These are phyloP conservation scores for Hypholoma sublateritium DNA, from an alignment of 768 basidiomycete species.

Conservation along the genomic window DNA sequence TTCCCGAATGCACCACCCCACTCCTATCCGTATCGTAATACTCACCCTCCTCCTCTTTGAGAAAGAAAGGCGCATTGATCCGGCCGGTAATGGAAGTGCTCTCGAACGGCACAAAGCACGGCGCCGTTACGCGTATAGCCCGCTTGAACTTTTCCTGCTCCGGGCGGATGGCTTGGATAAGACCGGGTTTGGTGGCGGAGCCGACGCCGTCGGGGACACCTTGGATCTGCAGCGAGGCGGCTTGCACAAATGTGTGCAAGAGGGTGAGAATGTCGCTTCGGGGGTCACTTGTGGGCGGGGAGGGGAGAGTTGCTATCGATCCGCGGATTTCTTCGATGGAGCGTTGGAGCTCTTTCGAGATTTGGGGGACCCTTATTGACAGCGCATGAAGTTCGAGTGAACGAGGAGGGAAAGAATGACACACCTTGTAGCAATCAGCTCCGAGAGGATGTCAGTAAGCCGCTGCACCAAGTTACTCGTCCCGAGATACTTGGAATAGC, in stretches of 20 bases:
- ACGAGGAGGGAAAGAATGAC: not conserved
- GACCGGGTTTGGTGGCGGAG: constrained; percentile 29
- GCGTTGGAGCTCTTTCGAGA: constrained; percentile 55
- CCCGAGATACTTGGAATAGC: constrained; percentile 52
- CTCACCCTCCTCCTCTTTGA: constrained; percentile 32
- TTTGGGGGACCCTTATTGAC: constrained; percentile 54
- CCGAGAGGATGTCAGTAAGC: constrained; percentile 59
- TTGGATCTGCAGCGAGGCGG: constrained; percentile 46
- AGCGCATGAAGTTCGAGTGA: constrained; percentile 32
- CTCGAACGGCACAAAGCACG: constrained; percentile 47
- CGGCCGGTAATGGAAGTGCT: not conserved
- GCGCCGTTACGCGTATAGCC: constrained; percentile 34
- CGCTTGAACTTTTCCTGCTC: constrained; percentile 45
- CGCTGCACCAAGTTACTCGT: constrained; percentile 56
- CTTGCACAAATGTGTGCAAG: constrained; percentile 45
- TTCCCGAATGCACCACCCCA: not conserved
- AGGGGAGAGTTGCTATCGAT: constrained; percentile 37
- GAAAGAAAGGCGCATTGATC: constrained; percentile 31
- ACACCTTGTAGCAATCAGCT: constrained; percentile 61
- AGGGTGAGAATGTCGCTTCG: constrained; percentile 52
- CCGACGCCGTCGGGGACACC: constrained; percentile 45
- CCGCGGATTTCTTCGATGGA: constrained; percentile 41
- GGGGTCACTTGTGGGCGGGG: constrained; percentile 54
- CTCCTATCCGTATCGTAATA: not conserved
- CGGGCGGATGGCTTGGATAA: constrained; percentile 57